phyloP scores from a whole-genome alignment of 148 eudicot species.

The Amaranthus hypochondriacus region DNA sequence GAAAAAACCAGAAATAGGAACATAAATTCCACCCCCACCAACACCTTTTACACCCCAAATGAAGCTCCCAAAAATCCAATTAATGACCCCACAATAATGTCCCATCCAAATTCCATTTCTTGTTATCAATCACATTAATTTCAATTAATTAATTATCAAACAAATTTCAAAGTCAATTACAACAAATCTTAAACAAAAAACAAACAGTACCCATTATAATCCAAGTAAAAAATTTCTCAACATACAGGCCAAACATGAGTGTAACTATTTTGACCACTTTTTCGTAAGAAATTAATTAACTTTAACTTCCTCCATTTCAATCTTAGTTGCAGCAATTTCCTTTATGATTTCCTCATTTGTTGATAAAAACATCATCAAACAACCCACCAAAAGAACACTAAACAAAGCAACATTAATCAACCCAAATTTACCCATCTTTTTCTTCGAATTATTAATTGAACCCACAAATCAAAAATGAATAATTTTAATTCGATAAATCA shows the following conservation, averaged over 20 bases:
- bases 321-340: slow-evolving; percentile 16
- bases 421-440: slow-evolving; percentile 31
- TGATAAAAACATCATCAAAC: slow-evolving; percentile 23
- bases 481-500: background rate
- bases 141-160: background rate
- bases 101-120: slow-evolving; percentile 41
- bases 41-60: slow-evolving; percentile 46
- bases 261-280: slow-evolving; percentile 27
- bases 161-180: too few species aligned
- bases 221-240: too few species aligned
- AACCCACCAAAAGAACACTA: slow-evolving; percentile 21
- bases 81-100: slow-evolving; percentile 28
- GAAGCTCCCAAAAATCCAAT: slow-evolving; percentile 44
- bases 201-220: too few species aligned
- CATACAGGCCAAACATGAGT: slow-evolving; percentile 58
- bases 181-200: too few species aligned
- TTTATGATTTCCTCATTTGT: slow-evolving; percentile 31
- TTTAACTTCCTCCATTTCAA: slow-evolving; percentile 23
- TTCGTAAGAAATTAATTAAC: slow-evolving; percentile 30
- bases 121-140: slow-evolving; percentile 12
- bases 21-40: slow-evolving; percentile 48
- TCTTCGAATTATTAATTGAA: background rate
- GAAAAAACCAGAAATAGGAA: too few species aligned
- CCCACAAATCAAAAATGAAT: background rate
- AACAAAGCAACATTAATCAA: slow-evolving; percentile 26